Evolutionary conservation across 768 basidiomycete genomes (phyloP).

Genomic region (Hericium rajendrae): DNA sequence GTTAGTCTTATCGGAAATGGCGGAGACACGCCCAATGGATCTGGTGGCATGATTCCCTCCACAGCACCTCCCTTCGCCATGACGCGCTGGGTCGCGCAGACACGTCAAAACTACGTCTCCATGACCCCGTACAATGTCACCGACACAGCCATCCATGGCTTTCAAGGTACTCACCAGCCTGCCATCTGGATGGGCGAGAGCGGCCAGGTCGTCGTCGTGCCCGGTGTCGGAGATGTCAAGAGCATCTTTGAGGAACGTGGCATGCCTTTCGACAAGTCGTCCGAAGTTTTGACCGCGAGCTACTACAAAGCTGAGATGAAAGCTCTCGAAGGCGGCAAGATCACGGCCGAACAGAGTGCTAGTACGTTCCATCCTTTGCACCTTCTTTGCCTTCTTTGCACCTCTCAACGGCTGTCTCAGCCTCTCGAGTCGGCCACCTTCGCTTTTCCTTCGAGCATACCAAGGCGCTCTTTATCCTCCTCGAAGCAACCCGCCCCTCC

Average conservation of each 20-base stretch:
- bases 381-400: neutral
- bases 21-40: constrained; percentile 58
- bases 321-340: constrained; percentile 38
- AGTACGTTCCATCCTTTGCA: constrained; percentile 38
- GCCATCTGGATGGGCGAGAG: constrained; percentile 89
- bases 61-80: constrained; percentile 75
- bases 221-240: constrained; percentile 43
- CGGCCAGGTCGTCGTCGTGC: constrained; percentile 49
- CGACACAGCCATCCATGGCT: constrained; percentile 52
- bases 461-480: constrained; percentile 43
- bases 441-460: constrained; percentile 53
- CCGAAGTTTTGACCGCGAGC: constrained; percentile 44
- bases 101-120: constrained; percentile 66
- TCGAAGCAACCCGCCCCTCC: constrained; percentile 59
- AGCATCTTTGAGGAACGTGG: constrained; percentile 51
- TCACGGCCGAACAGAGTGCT: constrained; percentile 51
- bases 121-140: constrained; percentile 65
- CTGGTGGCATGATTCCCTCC: constrained; percentile 73
- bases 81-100: constrained; percentile 82
- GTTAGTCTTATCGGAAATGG: constrained; percentile 61
- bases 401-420: constrained; percentile 23
- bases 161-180: constrained; percentile 73
- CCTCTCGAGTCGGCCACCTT: constrained; percentile 68
- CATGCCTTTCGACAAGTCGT: constrained; percentile 38
- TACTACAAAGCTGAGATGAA: constrained; percentile 51